These are phyloP conservation scores for Ophiostoma quercus DNA, from an alignment of 2,329 filamentous ascomycete species.

Conservation along the genomic window DNA sequence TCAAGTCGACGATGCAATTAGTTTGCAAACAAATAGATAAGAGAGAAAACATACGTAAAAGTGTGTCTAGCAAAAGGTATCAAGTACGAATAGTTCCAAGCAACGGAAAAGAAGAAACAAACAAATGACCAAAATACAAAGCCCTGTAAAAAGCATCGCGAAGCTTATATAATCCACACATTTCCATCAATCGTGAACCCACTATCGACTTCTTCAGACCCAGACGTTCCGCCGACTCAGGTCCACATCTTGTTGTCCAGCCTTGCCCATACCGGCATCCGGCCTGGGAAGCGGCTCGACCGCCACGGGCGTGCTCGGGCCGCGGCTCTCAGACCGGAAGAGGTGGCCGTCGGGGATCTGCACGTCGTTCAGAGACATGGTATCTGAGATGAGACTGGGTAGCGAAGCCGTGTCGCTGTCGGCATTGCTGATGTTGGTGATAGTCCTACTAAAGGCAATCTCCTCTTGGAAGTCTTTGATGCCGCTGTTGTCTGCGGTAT, in stretches of 20 bases:
- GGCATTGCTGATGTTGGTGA: background rate
- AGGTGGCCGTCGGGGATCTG: conserved; percentile 1
- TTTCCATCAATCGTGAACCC: background rate
- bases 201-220: background rate
- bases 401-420: conserved; percentile 6
- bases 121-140: background rate
- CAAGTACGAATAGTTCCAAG: background rate
- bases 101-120: background rate
- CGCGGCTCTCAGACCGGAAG: background rate
- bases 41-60: background rate
- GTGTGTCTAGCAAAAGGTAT: conserved; percentile 5
- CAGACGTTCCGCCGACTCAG: background rate
- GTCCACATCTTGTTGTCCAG: background rate
- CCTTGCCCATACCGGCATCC: background rate
- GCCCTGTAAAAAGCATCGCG: background rate
- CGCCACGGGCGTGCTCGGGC: conserved; percentile 5
- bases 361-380: conserved; percentile 7
- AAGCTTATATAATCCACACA: background rate
- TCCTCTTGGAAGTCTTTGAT: no score
- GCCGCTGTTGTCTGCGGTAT: background rate
- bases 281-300: conserved; percentile 12
- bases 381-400: conserved; percentile 5
- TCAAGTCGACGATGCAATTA: background rate
- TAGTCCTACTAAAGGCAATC: background rate
- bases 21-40: background rate